phyloP scores from a whole-genome alignment of 495 filamentous ascomycete species.

The Recurvomyces mirabilis region DNA sequence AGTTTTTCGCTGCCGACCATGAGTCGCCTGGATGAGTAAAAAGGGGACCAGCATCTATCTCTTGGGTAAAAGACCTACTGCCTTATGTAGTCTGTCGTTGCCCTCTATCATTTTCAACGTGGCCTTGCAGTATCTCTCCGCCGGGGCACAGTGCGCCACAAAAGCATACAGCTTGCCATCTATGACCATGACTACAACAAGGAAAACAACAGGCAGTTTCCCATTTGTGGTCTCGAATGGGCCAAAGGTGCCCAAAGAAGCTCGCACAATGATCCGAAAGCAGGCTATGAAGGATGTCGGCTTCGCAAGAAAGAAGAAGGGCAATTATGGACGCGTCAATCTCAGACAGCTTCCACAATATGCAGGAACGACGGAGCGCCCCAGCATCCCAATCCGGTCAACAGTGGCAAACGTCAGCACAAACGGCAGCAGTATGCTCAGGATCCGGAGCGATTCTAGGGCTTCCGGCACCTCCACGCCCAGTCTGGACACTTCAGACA shows the following conservation, averaged over 20 bases:
- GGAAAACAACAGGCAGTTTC: too few species aligned
- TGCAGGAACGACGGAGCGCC: not conserved
- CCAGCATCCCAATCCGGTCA: slow-evolving; percentile 7
- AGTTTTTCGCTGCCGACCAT: too few species aligned
- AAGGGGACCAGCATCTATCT: too few species aligned
- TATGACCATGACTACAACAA: slow-evolving; percentile 6
- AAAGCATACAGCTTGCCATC: too few species aligned
- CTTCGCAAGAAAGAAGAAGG: slow-evolving; percentile 14
- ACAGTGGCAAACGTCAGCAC: slow-evolving; percentile 1
- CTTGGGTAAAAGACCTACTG: too few species aligned
- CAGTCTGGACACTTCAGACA: not conserved
- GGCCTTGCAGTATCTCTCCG: too few species aligned
- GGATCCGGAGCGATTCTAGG: not conserved
- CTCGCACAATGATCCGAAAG: slow-evolving; percentile 19
- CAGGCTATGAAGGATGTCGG: slow-evolving; percentile 26
- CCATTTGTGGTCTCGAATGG: slow-evolving; percentile 12
- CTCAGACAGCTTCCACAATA: slow-evolving; percentile 12
- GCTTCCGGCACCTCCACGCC: not conserved
- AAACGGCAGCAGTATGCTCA: not conserved
- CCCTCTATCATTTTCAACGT: too few species aligned
- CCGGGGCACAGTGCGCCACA: too few species aligned
- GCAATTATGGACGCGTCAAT: slow-evolving; percentile 16
- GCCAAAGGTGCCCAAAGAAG: slow-evolving; percentile 14
- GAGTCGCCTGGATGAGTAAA: too few species aligned
- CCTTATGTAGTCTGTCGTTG: too few species aligned